Evolutionary conservation across 1,139 yeast species (phyloP), one percentile per base, ranked within the genome.

Genomic region (Arxiozyma heterogenica): DNA sequence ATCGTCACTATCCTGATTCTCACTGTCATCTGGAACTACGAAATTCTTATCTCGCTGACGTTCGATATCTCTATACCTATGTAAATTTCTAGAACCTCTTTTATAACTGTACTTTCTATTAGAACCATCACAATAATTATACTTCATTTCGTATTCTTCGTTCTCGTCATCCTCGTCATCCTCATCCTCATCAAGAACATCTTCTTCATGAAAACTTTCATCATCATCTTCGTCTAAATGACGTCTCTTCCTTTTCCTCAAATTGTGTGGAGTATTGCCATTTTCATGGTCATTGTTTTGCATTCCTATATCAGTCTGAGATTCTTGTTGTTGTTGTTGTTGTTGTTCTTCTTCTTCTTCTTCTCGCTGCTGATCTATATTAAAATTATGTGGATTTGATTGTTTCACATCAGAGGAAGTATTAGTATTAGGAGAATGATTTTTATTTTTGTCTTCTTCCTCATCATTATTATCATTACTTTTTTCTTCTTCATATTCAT

Each of bases 201-300:
- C 66, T 11, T 66, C 70, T 51, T 65, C 70, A 54, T 64, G 67
- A 52, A 64, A 64, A 51, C 66, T 62, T 51, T 61, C 64, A 51
- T 64, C 69, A 15, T 64, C 67, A n/a, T 60, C 63, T n/a, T 58
- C 62, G 17, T 58, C 55, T 23, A 61, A 58, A 38, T 59, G 59
- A 9, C 56, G 61, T 52, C 48, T 53, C 42, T 49, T 57, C 55
- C 51, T 57, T 55, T 41, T 60, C 57, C 59, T 62, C 57, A 51
- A 57, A 22, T 53, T 51, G 34, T 44, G 52, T 45, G 34, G 18
- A 17, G 49, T 11, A 27, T 27, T 27, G 8, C 5, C 30, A 27
- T 27, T 27, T 27, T 27, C 30, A 4, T 27, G 30, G 12, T 34
- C 27, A 44, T 44, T 12, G 8, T 21, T 22, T 44, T 25, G 21